Percentiles rank a stretch among this genome's conserved stretches.
Conservation (phyloP, 2,329 filamentous ascomycete species). For the Exophiala calicioides region DNA sequence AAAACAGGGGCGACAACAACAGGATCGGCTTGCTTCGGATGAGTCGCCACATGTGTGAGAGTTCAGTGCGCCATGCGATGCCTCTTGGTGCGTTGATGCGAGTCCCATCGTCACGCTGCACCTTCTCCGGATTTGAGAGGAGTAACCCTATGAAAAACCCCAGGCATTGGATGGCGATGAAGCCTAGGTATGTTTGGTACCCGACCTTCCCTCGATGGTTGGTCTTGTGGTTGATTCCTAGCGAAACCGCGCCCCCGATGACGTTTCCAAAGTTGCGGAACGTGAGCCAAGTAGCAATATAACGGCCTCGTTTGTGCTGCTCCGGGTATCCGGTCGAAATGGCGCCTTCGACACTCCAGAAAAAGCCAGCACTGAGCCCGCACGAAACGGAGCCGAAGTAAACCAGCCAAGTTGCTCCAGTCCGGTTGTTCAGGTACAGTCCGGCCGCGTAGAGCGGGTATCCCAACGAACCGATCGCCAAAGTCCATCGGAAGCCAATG, state of each 20-base stretch:
- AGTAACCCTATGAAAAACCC: conserved; percentile 46
- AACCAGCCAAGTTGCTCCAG: conserved; percentile 48
- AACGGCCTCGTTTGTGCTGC: conserved; percentile 46
- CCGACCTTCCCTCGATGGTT: conserved; percentile 49
- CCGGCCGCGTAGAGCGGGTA: conserved; percentile 48
- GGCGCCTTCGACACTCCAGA: conserved; percentile 46
- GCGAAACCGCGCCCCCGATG: conserved; percentile 54
- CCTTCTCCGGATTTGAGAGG: conserved; percentile 49
- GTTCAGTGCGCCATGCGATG: conserved; percentile 37
- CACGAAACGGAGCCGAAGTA: conserved; percentile 47
- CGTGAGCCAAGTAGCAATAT: conserved; percentile 56
- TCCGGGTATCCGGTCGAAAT: conserved; percentile 50
- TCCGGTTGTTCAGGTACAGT: conserved; percentile 49
- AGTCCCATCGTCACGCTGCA: conserved; percentile 47
- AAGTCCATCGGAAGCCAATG: conserved; percentile 42
- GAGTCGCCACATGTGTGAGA: conserved; percentile 41
- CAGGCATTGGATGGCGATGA: conserved; percentile 47
- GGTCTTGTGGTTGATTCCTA: conserved; percentile 51
- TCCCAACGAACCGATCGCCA: conserved; percentile 48
- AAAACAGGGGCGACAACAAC: conserved; percentile 42
- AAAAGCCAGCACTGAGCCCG: conserved; percentile 42
- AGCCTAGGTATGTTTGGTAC: conserved; percentile 43
- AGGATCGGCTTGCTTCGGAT: conserved; percentile 39
- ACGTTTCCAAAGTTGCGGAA: conserved; percentile 56
- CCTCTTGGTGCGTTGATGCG: conserved; percentile 36